Evolutionary conservation across 139 green algal species (phyloP).

Genomic region (Micractinium sp.): DNA sequence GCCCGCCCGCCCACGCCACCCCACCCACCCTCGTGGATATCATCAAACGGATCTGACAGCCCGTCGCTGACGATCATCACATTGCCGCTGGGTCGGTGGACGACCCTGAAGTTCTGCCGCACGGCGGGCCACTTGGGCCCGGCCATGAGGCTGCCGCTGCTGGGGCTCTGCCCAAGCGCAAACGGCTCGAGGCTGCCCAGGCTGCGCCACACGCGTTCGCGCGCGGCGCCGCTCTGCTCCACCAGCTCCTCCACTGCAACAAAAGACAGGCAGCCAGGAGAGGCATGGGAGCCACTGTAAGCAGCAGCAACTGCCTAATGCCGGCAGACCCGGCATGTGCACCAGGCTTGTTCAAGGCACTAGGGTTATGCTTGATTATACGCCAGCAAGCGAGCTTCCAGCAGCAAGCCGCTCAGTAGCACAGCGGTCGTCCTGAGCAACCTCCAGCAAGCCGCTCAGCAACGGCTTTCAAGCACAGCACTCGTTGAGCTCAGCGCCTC

Average conservation of each 20-base stretch:
- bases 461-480: no score
- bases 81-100: constrained; percentile 52
- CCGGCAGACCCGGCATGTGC: no score
- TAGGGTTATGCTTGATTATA: no score
- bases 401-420: no score
- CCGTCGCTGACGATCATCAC: constrained; percentile 63
- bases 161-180: constrained; percentile 43
- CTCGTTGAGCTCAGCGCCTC: no score
- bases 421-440: no score
- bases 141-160: constrained; percentile 18
- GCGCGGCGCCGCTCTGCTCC: constrained; percentile 42
- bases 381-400: no score
- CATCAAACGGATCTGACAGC: constrained; percentile 67
- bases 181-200: constrained; percentile 61
- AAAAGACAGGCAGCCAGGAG: background rate
- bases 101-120: constrained; percentile 56
- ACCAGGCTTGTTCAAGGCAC: no score
- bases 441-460: no score
- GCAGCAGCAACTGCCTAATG: no score
- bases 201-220: constrained; percentile 43
- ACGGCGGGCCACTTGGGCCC: constrained; percentile 58
- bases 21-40: constrained; percentile 54
- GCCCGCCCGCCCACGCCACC: background rate
- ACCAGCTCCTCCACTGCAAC: constrained; percentile 58
- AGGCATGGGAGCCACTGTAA: no score